phyloP scores from a whole-genome alignment of 176 grass and related monocot species.

The Carex kokanica region DNA sequence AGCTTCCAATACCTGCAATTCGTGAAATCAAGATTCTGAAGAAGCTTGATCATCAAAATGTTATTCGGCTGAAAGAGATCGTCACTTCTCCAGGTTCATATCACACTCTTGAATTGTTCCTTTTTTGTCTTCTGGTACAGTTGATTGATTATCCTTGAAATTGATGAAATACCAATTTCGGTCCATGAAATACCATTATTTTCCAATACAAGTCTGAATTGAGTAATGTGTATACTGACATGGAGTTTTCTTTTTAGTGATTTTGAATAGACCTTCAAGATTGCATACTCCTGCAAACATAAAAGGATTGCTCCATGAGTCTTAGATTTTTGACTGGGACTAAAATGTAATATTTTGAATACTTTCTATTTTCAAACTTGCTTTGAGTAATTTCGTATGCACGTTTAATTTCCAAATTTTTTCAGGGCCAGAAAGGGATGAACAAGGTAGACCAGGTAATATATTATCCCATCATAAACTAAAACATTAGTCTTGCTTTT shows the following conservation, averaged over 20 bases:
- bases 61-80: conserved; percentile 90
- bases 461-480: not conserved
- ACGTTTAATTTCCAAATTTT: conserved; percentile 19
- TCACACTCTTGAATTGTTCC: not conserved
- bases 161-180: not conserved
- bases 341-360: not conserved
- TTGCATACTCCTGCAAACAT: not conserved
- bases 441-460: conserved; percentile 85
- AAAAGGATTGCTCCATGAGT: not conserved
- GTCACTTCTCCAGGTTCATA: conserved; percentile 76
- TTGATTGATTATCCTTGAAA: not conserved
- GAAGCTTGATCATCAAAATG: conserved; percentile 86
- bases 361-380: not conserved
- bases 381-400: not conserved
- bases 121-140: not conserved
- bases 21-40: conserved; percentile 95
- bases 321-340: not conserved
- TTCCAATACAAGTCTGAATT: not conserved
- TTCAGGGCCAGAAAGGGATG: conserved; percentile 74
- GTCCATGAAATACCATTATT: not conserved
- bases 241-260: not conserved
- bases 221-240: not conserved
- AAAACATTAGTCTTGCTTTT: conserved; percentile 4
- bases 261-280: not conserved
- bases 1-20: conserved; percentile 89